phyloP scores from a whole-genome alignment of 202 grass and related monocot species.

The Saccharum hybrid region DNA sequence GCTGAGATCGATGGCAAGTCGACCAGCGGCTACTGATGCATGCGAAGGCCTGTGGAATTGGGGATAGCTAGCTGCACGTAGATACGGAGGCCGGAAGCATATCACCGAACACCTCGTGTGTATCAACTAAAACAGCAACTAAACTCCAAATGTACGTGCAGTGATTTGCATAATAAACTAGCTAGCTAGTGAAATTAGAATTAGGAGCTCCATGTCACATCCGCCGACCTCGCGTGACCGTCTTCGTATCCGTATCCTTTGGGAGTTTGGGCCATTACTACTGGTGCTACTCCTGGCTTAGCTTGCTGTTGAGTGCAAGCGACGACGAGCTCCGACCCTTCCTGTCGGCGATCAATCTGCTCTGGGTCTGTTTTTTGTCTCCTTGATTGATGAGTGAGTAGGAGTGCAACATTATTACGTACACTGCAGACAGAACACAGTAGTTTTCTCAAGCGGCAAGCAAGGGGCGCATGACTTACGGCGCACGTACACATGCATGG shows the following conservation, averaged over 20 bases:
- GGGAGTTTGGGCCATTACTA: no score
- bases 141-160: no score
- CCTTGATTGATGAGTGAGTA: background rate
- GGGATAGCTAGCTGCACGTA: no score
- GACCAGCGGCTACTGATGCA: background rate
- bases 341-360: background rate
- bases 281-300: no score
- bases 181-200: no score
- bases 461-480: background rate
- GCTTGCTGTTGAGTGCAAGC: constrained; percentile 20
- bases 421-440: background rate
- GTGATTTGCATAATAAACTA: no score
- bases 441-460: background rate
- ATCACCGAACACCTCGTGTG: no score
- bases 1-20: background rate
- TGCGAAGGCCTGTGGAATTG: background rate
- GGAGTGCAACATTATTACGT: no score
- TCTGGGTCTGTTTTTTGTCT: background rate
- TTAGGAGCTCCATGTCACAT: no score
- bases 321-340: background rate
- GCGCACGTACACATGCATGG: constrained; percentile 43
- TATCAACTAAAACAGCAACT: no score
- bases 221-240: background rate
- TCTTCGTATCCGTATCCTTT: background rate
- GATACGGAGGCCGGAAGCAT: no score